Base-by-base conservation (phyloP, 345 rosid genomes). In the Cardamine chenopodiifolia region DNA sequence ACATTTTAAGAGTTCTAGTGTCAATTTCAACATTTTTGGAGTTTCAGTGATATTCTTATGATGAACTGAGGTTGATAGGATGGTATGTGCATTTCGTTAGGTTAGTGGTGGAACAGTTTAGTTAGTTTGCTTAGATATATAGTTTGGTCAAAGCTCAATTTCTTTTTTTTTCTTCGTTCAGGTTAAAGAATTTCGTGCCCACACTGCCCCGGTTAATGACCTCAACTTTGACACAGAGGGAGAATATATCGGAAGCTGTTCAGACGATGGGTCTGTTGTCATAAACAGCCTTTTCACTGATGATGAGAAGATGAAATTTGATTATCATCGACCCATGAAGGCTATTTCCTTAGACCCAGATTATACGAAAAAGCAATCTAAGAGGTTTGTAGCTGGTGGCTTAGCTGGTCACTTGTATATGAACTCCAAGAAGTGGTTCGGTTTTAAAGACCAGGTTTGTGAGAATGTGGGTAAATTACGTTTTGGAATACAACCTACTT, bases 271-370 rank as follows among this genome's bases (percentile, higher is more conserved):
- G 20, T 85, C 96, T 80, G 96, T 96, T 37, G 87, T 89, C 19
- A 85, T 92, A 71, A 89, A 89, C 68, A 89, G 99, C 52, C 98
- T 96, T 71, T 96, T 96, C 86, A 92, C 89, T 63, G 99, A 96
- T 60, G 80, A 77, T 42, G 97, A 96, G 84, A 88, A 78, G 75
- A 53, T 90, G 98, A 96, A 79, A 81, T 92, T 87, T 45, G 96
- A 92, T 6, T 92, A 96, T 79, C 99, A 90, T 81, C 97, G 99
- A 20, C 99, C 99, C 13, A 89, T 92, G 99, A 96, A 92, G 82
- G 96, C 98, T 6, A 79, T 96, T 82, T 82, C 98, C 14, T 72
- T 96, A 80, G 98, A 96, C 65, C 99, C 99, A 5, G 93, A 89
- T 74, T 96, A 92, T 81, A 54, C 88, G 2, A 87, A 85, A 73